Percentiles rank a stretch among this genome's conserved stretches.
phyloP scores from a whole-genome alignment of 208 protist genomes.

The Leishmania aethiopica region DNA sequence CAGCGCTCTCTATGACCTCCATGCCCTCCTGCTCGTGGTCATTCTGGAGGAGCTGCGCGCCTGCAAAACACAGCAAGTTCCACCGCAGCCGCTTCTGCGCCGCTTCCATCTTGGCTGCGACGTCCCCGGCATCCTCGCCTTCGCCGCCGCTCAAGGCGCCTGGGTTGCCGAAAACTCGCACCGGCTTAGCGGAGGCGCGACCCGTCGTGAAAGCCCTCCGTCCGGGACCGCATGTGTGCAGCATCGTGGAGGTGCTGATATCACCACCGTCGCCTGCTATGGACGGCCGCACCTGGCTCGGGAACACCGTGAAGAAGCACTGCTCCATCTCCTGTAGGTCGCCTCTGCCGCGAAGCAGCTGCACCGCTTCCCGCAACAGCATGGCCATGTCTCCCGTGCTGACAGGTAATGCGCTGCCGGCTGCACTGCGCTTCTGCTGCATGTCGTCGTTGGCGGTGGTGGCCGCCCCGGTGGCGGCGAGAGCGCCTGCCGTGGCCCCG shows the following conservation, averaged over 20 bases:
- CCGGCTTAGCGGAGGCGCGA: background rate
- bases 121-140: conserved; percentile 1
- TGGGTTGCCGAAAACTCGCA: background rate
- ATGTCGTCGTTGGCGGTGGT: background rate
- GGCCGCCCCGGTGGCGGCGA: background rate
- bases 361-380: conserved; percentile 41
- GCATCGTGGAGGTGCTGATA: background rate
- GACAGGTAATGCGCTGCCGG: background rate
- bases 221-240: background rate
- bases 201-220: background rate
- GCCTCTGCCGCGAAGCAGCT: conserved; percentile 38
- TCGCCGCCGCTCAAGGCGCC: background rate
- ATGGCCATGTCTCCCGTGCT: conserved; percentile 11
- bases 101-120: conserved; percentile 13
- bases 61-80: conserved; percentile 51
- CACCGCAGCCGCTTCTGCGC: conserved; percentile 50
- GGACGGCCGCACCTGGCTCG: conserved; percentile 14
- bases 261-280: background rate
- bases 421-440: background rate
- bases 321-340: conserved; percentile 52
- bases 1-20: conserved; percentile 37
- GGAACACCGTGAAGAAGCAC: conserved; percentile 40
- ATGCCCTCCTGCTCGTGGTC: conserved; percentile 37
- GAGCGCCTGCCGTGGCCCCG: background rate
- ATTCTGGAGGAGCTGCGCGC: conserved; percentile 38